phyloP scores from a whole-genome alignment of 495 filamentous ascomycete species.

The Glonium stellatum region DNA sequence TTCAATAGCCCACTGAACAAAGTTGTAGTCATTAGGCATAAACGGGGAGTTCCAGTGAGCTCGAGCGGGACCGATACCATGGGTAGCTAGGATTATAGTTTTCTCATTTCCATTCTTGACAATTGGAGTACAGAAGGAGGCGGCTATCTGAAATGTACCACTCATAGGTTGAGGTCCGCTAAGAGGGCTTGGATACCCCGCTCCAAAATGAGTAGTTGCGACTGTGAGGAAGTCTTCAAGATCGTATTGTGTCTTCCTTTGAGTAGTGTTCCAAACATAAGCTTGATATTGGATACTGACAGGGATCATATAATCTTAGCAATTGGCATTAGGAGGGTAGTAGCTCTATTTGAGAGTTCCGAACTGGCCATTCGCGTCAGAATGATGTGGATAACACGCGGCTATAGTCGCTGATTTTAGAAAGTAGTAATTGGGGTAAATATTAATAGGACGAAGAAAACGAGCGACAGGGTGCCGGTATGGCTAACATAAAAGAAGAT shows the following conservation, averaged over 20 bases:
- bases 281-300: conserved; percentile 17
- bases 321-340: conserved; percentile 23
- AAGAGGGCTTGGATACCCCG: conserved; percentile 10
- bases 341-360: no score
- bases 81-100: conserved; percentile 24
- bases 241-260: conserved; percentile 17
- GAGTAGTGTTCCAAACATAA: conserved; percentile 8
- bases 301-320: conserved; percentile 21
- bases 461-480: no score
- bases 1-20: conserved; percentile 20
- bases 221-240: conserved; percentile 14
- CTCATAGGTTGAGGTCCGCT: conserved; percentile 7
- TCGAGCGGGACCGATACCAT: conserved; percentile 23
- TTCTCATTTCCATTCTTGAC: conserved; percentile 22
- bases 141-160: conserved; percentile 22
- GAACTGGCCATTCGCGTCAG: conserved; percentile 16
- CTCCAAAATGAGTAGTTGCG: conserved; percentile 11
- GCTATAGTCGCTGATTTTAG: no score
- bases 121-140: conserved; percentile 25
- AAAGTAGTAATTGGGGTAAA: no score
- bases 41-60: conserved; percentile 28
- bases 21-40: conserved; percentile 24
- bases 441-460: no score
- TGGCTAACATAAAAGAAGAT: no score
- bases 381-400: conserved; percentile 18